phyloP scores from a whole-genome alignment of 2,329 filamentous ascomycete genomes.

The Bipolaris victoriae region DNA sequence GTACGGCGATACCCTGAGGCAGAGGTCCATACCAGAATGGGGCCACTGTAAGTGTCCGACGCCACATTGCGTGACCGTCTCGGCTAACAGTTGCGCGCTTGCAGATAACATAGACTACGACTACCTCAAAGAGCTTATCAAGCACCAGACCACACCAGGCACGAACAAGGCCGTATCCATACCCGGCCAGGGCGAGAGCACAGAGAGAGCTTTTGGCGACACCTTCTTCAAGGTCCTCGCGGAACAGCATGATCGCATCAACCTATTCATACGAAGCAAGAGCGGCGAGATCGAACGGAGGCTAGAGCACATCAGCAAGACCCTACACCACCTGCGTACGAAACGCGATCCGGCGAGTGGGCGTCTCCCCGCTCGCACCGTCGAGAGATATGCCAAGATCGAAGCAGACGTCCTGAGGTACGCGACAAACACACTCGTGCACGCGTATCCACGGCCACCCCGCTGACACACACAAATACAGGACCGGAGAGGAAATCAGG shows the following conservation, averaged over 20 bases:
- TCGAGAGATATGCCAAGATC: slow-evolving; percentile 58
- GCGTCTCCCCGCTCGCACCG: slow-evolving; percentile 51
- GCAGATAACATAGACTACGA: slow-evolving; percentile 89
- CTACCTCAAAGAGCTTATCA: slow-evolving; percentile 83
- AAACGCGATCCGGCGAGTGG: slow-evolving; percentile 24
- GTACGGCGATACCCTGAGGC: slow-evolving; percentile 75
- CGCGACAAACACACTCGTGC: slow-evolving; percentile 6
- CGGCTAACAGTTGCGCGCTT: slow-evolving; percentile 21
- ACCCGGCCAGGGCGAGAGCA: slow-evolving; percentile 66
- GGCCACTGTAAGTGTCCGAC: slow-evolving; percentile 65
- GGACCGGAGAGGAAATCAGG: slow-evolving; percentile 73
- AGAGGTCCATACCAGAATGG: slow-evolving; percentile 82
- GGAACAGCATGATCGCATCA: slow-evolving; percentile 76
- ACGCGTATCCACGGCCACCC: neutral
- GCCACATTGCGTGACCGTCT: neutral
- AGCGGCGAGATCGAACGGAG: slow-evolving; percentile 76
- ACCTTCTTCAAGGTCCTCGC: slow-evolving; percentile 74
- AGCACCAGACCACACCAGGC: slow-evolving; percentile 74
- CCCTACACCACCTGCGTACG: slow-evolving; percentile 43
- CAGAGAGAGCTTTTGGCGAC: slow-evolving; percentile 71
- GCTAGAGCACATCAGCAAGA: slow-evolving; percentile 55
- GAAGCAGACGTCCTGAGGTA: slow-evolving; percentile 58
- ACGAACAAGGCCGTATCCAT: slow-evolving; percentile 75
- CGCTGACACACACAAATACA: slow-evolving; percentile 33
- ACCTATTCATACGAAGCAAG: slow-evolving; percentile 80